Evolutionary conservation across 352 stramenopile genomes (phyloP).

Genomic region (Phytophthora boehmeriae): DNA sequence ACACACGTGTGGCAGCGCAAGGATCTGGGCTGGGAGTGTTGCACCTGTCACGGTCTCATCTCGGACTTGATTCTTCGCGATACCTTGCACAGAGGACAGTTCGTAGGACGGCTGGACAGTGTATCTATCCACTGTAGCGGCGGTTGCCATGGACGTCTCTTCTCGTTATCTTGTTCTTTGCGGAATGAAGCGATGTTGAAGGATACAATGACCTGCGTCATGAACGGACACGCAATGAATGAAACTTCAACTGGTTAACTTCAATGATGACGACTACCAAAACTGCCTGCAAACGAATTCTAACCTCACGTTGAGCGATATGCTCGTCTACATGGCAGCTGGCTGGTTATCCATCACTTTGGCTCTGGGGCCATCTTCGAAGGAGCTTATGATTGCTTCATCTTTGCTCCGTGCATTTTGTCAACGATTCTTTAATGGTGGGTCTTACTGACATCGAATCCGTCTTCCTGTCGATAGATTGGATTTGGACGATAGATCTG

Average conservation of each 20-base stretch:
- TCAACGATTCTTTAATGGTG: too few species aligned
- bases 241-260: background rate
- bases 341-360: too few species aligned
- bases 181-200: background rate
- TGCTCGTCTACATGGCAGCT: too few species aligned
- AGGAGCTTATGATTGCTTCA: too few species aligned
- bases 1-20: conserved; percentile 6
- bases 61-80: background rate
- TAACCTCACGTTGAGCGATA: background rate
- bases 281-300: background rate
- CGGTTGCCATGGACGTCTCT: background rate
- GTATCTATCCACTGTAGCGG: background rate
- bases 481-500: too few species aligned
- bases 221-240: background rate
- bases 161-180: background rate
- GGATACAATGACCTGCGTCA: background rate
- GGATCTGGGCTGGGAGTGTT: background rate
- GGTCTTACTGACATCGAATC: too few species aligned
- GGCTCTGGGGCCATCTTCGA: too few species aligned
- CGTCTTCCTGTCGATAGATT: too few species aligned
- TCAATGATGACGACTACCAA: background rate
- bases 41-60: background rate
- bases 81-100: too few species aligned
- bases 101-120: background rate
- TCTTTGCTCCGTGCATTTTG: too few species aligned